Evolutionary conservation across 352 stramenopile genomes (phyloP).

Genomic region (Peronosclerospora sorghi): DNA sequence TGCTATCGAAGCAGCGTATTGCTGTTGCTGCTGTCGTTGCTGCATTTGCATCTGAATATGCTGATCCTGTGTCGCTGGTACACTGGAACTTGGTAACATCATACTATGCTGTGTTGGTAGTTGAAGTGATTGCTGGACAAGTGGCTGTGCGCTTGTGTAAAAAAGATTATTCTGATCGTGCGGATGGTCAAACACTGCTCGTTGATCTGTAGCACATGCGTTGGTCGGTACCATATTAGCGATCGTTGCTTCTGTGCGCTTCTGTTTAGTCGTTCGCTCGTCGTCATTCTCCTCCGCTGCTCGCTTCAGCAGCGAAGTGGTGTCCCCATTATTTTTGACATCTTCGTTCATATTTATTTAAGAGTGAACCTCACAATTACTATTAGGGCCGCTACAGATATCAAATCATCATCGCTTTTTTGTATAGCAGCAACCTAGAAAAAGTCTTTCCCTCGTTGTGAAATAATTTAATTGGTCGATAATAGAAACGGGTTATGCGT

Average conservation of each 20-base stretch:
- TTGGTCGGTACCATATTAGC: conserved; percentile 9
- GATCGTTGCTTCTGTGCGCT: conserved; percentile 16
- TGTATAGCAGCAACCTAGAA: no score
- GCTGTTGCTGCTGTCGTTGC: conserved; percentile 25
- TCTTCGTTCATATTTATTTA: conserved; percentile 20
- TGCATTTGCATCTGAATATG: conserved; percentile 28
- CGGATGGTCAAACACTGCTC: conserved; percentile 15
- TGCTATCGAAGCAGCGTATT: conserved; percentile 24
- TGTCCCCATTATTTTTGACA: background rate
- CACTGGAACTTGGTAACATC: conserved; percentile 16
- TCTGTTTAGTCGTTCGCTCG: conserved; percentile 23
- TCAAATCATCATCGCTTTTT: no score
- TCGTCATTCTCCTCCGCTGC: conserved; percentile 10
- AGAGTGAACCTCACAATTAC: no score
- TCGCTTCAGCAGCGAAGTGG: conserved; percentile 19
- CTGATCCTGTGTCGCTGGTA: conserved; percentile 16
- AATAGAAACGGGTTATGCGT: no score
- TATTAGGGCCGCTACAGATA: no score
- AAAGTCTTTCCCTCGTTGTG: no score
- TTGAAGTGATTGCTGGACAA: conserved; percentile 18
- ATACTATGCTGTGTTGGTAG: conserved; percentile 12
- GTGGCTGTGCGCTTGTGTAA: conserved; percentile 22
- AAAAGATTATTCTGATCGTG: conserved; percentile 16
- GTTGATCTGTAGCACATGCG: conserved; percentile 5
- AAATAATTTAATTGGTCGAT: no score